Percentiles rank a stretch among this genome's conserved stretches.
phyloP scores from a whole-genome alignment of 148 eudicot species.

The Camellia granthamiana region DNA sequence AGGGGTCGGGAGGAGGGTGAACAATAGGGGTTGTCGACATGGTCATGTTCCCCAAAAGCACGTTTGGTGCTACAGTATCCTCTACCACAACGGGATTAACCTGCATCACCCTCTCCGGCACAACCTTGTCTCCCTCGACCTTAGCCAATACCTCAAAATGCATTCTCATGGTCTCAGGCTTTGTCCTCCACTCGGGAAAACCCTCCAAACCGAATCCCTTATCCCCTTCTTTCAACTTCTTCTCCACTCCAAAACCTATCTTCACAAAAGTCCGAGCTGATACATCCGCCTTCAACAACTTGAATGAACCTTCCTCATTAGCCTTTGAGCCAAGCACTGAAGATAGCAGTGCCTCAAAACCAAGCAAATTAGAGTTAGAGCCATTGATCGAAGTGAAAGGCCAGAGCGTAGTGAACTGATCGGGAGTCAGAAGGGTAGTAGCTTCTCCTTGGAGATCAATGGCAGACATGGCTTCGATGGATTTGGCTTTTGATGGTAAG shows the following conservation, averaged over 20 bases:
- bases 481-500: constrained; percentile 40
- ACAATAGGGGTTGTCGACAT: constrained; percentile 61
- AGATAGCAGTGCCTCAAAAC: constrained; percentile 65
- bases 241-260: constrained; percentile 78
- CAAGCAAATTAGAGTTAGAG: constrained; percentile 62
- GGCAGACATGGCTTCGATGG: constrained; percentile 34
- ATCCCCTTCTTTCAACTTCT: constrained; percentile 51
- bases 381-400: constrained; percentile 76
- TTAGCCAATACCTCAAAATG: constrained; percentile 91
- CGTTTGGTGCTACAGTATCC: constrained; percentile 51
- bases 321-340: constrained; percentile 79
- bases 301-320: constrained; percentile 68
- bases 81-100: constrained; percentile 58
- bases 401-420: constrained; percentile 73
- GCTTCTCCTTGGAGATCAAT: constrained; percentile 67
- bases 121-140: constrained; percentile 80
- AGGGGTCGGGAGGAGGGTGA: constrained; percentile 54
- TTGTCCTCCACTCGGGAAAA: constrained; percentile 84
- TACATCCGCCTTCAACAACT: constrained; percentile 80
- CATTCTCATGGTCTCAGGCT: constrained; percentile 73
- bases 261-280: constrained; percentile 81
- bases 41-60: constrained; percentile 50
- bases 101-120: constrained; percentile 81
- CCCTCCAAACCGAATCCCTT: constrained; percentile 29
- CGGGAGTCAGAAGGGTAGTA: constrained; percentile 65